Conservation (phyloP, 768 basidiomycete genomes). For the Baorangia bicolor region DNA sequence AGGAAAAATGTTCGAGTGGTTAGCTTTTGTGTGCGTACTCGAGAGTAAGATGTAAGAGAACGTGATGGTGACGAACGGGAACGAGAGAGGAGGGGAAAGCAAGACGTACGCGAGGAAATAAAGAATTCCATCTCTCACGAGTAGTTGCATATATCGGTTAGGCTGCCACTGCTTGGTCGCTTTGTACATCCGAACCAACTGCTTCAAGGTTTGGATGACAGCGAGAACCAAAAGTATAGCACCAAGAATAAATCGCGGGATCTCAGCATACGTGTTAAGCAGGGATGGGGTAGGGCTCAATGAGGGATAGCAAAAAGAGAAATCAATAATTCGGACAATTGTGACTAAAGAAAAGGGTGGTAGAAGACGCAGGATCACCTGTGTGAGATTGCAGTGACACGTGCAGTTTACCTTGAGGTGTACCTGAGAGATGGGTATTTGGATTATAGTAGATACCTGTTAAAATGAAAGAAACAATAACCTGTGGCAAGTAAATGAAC, state of each 20-base stretch:
- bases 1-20: background rate
- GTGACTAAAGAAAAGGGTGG: too few relatives aligned
- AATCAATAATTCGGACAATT: too few relatives aligned
- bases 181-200: background rate
- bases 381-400: too few relatives aligned
- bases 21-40: background rate
- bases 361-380: too few relatives aligned
- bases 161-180: slow-evolving; percentile 3
- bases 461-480: too few relatives aligned
- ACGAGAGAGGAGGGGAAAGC: background rate
- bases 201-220: background rate
- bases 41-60: background rate
- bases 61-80: background rate
- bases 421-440: too few relatives aligned
- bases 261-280: too few relatives aligned
- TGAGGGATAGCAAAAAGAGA: too few relatives aligned
- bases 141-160: slow-evolving; percentile 2
- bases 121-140: slow-evolving; percentile 1
- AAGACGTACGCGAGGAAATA: slow-evolving; percentile 7
- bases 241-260: background rate
- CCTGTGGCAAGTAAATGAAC: too few relatives aligned
- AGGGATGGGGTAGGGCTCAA: too few relatives aligned
- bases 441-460: too few relatives aligned
- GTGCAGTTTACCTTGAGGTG: too few relatives aligned
- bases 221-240: background rate